phyloP scores from a whole-genome alignment of 768 basidiomycete genomes.

The Daedaleopsis nitida region DNA sequence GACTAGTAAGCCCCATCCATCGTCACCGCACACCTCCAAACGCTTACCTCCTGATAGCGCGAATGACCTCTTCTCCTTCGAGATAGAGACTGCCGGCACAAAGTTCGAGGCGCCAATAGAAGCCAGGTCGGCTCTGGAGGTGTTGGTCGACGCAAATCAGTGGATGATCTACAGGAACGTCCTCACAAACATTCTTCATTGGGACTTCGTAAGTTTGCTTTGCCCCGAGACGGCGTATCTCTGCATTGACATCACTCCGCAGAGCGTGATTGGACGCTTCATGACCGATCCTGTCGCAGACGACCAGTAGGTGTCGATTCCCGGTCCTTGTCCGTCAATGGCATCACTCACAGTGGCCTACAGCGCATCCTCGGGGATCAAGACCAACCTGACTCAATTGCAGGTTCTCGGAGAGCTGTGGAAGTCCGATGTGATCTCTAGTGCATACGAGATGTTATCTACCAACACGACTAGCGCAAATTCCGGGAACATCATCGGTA shows the following conservation, averaged over 20 bases:
- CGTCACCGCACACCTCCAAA: not conserved
- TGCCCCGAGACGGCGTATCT: not conserved
- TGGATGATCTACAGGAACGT: slow-evolving; percentile 70
- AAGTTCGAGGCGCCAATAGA: slow-evolving; percentile 42
- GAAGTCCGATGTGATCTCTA: slow-evolving; percentile 42
- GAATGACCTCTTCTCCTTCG: slow-evolving; percentile 59
- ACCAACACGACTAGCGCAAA: slow-evolving; percentile 49
- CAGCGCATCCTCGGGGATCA: slow-evolving; percentile 57
- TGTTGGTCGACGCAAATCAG: slow-evolving; percentile 51
- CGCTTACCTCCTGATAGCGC: slow-evolving; percentile 35
- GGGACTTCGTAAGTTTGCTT: slow-evolving; percentile 61
- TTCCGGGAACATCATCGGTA: slow-evolving; percentile 53
- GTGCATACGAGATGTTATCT: slow-evolving; percentile 44
- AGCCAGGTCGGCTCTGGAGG: slow-evolving; percentile 48
- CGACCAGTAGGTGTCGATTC: slow-evolving; percentile 33
- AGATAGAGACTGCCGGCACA: slow-evolving; percentile 61
- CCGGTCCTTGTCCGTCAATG: not conserved
- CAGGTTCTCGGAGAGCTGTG: slow-evolving; percentile 52
- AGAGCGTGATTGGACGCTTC: slow-evolving; percentile 64
- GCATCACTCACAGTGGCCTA: slow-evolving; percentile 1
- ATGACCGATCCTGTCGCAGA: slow-evolving; percentile 59
- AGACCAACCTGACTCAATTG: slow-evolving; percentile 57
- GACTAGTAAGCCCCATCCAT: slow-evolving; percentile 35
- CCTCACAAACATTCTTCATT: slow-evolving; percentile 56
- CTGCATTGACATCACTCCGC: not conserved